Evolutionary conservation across 768 basidiomycete genomes (phyloP), one percentile per base, ranked within the genome.

Genomic region (Suillus clintonianus): DNA sequence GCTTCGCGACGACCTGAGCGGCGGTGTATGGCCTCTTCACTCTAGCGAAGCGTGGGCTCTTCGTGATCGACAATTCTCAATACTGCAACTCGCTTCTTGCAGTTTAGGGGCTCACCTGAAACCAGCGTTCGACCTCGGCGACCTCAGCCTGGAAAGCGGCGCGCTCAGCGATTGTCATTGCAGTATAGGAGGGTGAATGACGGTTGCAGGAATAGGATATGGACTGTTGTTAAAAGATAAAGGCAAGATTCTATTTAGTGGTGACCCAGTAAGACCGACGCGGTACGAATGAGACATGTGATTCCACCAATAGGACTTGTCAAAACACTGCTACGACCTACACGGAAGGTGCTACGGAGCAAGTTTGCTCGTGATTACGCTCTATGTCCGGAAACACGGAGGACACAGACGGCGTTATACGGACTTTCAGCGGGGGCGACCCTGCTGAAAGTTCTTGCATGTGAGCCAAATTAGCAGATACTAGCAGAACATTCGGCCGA

Each of bases 1-100:
- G 86, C 80, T 99, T 98, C 22, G 92, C 83, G 65, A 98, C 95
- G 69, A 99, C 96, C 65, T 98, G 89, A 27, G 88, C 89, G 13
- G 97, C 95, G 53, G 91, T 90, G 80, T 98, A 99, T 5, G 95
- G 96, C 27, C 97, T 89, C 68, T 84, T 89, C n/a, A 91, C 89
- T 71, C 89, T 84, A 30, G 87, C 84, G 77, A 96, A 99, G 41
- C 97, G 93, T 22, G 93, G 88, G 71, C 79, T 88, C 96, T 98
- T 71, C n/a, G 47, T 22, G 59, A 63, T 39, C 30, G 59, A 22
- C 24, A 19, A 62, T 14, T 14, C 17, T 64, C 15, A 55, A 45
- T 42, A 61, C 32, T 27, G 17, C 11, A 30, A n/a, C 6, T 41
- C 22, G n/a, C 14, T 8, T 0, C 17, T 39, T 8, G 34, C 15